phyloP scores from a whole-genome alignment of 306 rosid genomes.

The Cotoneaster glaucophyllus region DNA sequence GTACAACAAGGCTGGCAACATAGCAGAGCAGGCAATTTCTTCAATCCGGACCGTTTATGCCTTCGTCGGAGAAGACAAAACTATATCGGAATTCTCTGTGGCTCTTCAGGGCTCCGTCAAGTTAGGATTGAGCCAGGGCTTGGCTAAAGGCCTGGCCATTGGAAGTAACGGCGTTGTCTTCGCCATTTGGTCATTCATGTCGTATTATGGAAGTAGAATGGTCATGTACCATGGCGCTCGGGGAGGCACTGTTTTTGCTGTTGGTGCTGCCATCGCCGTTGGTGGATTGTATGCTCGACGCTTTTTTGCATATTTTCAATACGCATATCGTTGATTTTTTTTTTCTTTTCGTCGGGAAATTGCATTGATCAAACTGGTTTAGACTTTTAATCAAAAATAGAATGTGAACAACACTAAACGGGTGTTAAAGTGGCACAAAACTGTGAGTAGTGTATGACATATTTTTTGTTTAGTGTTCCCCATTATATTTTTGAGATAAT shows the following conservation, averaged over 20 bases:
- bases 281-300: conserved; percentile 61
- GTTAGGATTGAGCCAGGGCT: conserved; percentile 77
- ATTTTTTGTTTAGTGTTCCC: too few relatives aligned
- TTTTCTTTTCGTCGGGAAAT: neutral
- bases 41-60: conserved; percentile 85
- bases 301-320: neutral
- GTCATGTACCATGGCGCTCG: conserved; percentile 86
- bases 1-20: conserved; percentile 55
- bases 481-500: too few relatives aligned
- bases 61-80: conserved; percentile 70
- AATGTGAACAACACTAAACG: neutral
- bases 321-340: neutral
- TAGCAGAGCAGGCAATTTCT: conserved; percentile 84
- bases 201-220: conserved; percentile 72
- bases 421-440: neutral
- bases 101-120: conserved; percentile 60
- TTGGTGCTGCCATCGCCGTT: conserved; percentile 66
- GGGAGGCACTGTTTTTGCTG: conserved; percentile 83
- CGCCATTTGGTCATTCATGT: conserved; percentile 85
- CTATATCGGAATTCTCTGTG: conserved; percentile 53
- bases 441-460: neutral
- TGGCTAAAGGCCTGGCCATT: conserved; percentile 84
- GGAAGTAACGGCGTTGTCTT: conserved; percentile 86
- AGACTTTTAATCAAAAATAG: too few relatives aligned
- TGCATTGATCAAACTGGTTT: neutral